These are phyloP conservation scores for Flaveria bidentis DNA, from an alignment of 129 eudicot species.

Conservation along the genomic window DNA sequence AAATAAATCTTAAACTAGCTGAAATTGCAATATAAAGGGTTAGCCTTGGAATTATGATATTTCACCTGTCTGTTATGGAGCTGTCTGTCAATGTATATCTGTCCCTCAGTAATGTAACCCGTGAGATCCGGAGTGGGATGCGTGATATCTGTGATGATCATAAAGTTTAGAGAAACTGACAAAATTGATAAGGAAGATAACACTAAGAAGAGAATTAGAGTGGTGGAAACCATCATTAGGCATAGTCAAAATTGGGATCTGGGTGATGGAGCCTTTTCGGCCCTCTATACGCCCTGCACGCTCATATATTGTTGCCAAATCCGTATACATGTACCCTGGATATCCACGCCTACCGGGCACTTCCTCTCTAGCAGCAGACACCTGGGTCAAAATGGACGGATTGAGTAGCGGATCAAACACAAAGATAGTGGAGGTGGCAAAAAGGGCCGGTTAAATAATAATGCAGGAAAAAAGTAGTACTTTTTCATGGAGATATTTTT, in stretches of 20 bases:
- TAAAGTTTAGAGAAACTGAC: not conserved
- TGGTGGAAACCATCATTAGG: constrained; percentile 78
- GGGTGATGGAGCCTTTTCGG: constrained; percentile 96
- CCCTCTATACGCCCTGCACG: constrained; percentile 99
- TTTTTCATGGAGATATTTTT: not conserved
- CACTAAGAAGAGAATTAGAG: not conserved
- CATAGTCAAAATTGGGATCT: constrained; percentile 94
- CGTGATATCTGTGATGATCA: constrained; percentile 70
- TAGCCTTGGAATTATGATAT: not conserved
- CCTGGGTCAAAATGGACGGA: constrained; percentile 40
- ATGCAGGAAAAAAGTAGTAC: not conserved
- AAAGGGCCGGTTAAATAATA: not conserved
- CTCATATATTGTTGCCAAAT: constrained; percentile 97
- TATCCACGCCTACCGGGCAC: constrained; percentile 99
- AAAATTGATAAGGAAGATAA: not conserved
- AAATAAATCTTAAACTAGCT: constrained; percentile 3
- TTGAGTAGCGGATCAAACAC: not conserved
- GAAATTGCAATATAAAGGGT: not conserved
- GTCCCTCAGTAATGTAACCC: constrained; percentile 98
- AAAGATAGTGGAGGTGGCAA: not conserved
- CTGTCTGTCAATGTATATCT: constrained; percentile 93
- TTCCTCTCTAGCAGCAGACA: constrained; percentile 97
- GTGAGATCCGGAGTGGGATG: constrained; percentile 99
- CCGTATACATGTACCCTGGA: constrained; percentile 99
- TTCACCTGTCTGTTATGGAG: constrained; percentile 91